These are phyloP conservation scores for Entomortierella chlamydospora DNA, from an alignment of 192 early-diverging fungal genomes.

Conservation along the genomic window DNA sequence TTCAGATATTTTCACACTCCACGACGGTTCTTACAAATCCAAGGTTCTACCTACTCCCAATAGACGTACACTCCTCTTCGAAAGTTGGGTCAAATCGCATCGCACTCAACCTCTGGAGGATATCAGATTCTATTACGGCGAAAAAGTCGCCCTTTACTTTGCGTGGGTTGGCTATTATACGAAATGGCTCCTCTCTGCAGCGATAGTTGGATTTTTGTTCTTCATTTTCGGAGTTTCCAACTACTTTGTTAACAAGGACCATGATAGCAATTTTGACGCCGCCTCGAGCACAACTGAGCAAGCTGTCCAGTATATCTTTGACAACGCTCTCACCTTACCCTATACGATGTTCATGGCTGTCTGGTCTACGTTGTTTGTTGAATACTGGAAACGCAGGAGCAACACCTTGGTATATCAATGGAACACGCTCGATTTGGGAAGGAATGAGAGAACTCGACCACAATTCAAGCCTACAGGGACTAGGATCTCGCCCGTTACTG, in stretches of 20 bases:
- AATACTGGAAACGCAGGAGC: conserved; percentile 69
- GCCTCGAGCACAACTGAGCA: too few relatives aligned
- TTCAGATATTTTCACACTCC: conserved; percentile 63
- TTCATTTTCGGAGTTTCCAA: conserved; percentile 63
- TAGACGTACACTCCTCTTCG: conserved; percentile 55
- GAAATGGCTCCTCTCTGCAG: conserved; percentile 64
- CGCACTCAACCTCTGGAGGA: conserved; percentile 59
- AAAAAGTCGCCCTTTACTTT: conserved; percentile 76
- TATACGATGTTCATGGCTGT: conserved; percentile 72
- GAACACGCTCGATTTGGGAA: conserved; percentile 62
- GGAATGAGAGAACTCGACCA: conserved; percentile 58
- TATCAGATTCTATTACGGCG: conserved; percentile 75
- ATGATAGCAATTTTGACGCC: too few relatives aligned
- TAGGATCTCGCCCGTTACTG: conserved; percentile 59
- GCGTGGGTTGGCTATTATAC: conserved; percentile 76
- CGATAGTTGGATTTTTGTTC: conserved; percentile 61
- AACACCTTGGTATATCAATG: conserved; percentile 58
- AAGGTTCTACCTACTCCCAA: conserved; percentile 51
- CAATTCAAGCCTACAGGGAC: conserved; percentile 62
- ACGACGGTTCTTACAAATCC: conserved; percentile 64
- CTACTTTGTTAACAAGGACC: conserved; percentile 1
- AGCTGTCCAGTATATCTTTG: too few relatives aligned
- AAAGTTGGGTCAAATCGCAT: conserved; percentile 55
- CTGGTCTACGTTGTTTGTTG: conserved; percentile 69
- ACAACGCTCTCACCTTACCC: conserved; percentile 67